phyloP scores from a whole-genome alignment of 1,284 basidiomycete genomes.

The Ustilago esculenta region DNA sequence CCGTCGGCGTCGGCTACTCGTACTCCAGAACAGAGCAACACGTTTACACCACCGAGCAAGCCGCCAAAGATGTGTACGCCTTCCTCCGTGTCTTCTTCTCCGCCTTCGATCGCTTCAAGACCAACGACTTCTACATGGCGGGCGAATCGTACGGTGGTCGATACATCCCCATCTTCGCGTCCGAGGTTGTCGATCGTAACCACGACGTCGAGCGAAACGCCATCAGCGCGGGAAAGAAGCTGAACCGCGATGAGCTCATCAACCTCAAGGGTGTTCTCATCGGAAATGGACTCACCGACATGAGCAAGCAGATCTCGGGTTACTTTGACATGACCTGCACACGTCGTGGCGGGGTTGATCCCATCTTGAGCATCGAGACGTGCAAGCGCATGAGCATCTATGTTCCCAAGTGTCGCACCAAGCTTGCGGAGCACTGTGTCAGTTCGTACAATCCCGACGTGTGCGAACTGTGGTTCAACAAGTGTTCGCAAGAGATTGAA shows the following conservation, averaged over 20 bases:
- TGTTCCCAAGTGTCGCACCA: slow-evolving; percentile 28
- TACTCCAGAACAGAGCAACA: slow-evolving; percentile 76
- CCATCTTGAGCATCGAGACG: slow-evolving; percentile 45
- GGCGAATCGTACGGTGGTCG: slow-evolving; percentile 72
- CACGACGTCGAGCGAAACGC: slow-evolving; percentile 68
- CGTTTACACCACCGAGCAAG: slow-evolving; percentile 64
- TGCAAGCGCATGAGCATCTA: slow-evolving; percentile 49
- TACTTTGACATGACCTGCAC: slow-evolving; percentile 63
- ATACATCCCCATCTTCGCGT: slow-evolving; percentile 83
- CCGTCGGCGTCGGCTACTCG: slow-evolving; percentile 77
- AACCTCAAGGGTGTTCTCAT: slow-evolving; percentile 84
- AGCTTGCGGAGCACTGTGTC: slow-evolving; percentile 35
- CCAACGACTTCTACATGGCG: slow-evolving; percentile 58
- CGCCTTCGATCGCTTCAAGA: slow-evolving; percentile 62
- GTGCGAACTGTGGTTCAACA: slow-evolving; percentile 27
- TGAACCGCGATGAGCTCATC: slow-evolving; percentile 70
- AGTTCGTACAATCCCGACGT: slow-evolving; percentile 34
- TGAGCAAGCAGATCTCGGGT: slow-evolving; percentile 40
- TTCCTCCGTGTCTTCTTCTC: slow-evolving; percentile 68
- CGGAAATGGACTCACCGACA: slow-evolving; percentile 73
- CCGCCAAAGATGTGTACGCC: slow-evolving; percentile 65
- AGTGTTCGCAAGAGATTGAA: slow-evolving; percentile 42
- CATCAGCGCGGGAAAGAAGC: slow-evolving; percentile 71
- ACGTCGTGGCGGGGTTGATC: slow-evolving; percentile 35
- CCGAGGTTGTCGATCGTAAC: slow-evolving; percentile 83